phyloP scores from a whole-genome alignment of 2,329 filamentous ascomycete species.

The Claviceps cyperi region DNA sequence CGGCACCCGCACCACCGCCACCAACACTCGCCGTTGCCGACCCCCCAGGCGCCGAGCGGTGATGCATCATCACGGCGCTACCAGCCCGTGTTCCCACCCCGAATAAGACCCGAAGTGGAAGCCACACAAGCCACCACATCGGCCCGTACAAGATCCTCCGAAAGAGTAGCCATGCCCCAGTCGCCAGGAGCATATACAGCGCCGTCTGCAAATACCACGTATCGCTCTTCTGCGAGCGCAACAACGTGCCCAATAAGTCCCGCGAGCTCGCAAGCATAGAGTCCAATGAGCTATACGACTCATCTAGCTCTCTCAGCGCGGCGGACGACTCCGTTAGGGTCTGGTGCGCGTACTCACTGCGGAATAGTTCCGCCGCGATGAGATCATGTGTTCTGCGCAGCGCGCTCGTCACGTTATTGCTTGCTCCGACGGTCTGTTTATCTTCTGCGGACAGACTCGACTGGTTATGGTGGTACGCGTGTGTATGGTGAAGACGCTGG shows the following conservation, averaged over 20 bases:
- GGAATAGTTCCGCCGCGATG: conserved; percentile 70
- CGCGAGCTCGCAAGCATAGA: conserved; percentile 60
- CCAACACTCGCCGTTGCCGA: conserved; percentile 13
- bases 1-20: conserved; percentile 7
- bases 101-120: conserved; percentile 59
- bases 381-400: conserved; percentile 75
- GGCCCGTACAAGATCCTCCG: conserved; percentile 78
- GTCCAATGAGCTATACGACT: conserved; percentile 70
- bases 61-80: conserved; percentile 29
- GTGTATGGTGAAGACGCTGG: conserved; percentile 16
- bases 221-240: conserved; percentile 85
- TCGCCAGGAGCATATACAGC: conserved; percentile 66
- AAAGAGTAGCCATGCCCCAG: conserved; percentile 75
- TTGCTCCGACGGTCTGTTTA: conserved; percentile 60
- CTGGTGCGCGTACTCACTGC: conserved; percentile 80
- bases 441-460: conserved; percentile 44
- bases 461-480: conserved; percentile 11
- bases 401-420: conserved; percentile 69
- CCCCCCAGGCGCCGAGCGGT: conserved; percentile 11
- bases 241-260: conserved; percentile 61
- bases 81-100: conserved; percentile 42
- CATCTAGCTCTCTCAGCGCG: conserved; percentile 65
- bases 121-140: conserved; percentile 74
- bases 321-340: conserved; percentile 73
- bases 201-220: conserved; percentile 94